These are phyloP conservation scores for Candida lessepsii DNA, from an alignment of 805 yeast species.

Conservation along the genomic window DNA sequence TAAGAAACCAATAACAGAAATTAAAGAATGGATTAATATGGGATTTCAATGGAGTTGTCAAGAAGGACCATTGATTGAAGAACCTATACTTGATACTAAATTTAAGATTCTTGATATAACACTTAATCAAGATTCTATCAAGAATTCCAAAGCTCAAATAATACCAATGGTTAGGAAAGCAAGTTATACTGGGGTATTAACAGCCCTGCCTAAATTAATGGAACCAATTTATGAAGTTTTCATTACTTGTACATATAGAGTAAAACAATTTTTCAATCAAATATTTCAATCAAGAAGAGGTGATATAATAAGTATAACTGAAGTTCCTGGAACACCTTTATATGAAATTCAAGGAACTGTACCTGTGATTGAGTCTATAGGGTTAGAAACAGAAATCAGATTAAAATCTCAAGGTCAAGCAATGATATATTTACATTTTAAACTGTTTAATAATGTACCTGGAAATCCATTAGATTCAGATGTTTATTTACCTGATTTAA, in stretches of 20 bases:
- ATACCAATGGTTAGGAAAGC: conserved; percentile 84
- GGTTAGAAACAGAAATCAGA: conserved; percentile 83
- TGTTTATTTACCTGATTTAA: conserved; percentile 62
- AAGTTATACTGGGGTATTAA: conserved; percentile 73
- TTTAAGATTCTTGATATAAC: conserved; percentile 67
- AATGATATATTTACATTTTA: conserved; percentile 61
- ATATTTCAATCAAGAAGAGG: conserved; percentile 72
- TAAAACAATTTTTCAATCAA: conserved; percentile 48
- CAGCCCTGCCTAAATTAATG: conserved; percentile 73
- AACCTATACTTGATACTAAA: conserved; percentile 65
- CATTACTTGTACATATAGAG: conserved; percentile 50
- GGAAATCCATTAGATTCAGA: conserved; percentile 86
- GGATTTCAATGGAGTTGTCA: conserved; percentile 83
- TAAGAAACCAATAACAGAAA: conserved; percentile 39
- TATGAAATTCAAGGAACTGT: conserved; percentile 59
- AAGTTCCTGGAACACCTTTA: conserved; percentile 74
- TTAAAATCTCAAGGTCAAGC: conserved; percentile 78
- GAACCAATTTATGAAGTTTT: conserved; percentile 76
- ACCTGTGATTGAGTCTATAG: conserved; percentile 89
- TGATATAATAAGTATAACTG: conserved; percentile 33
- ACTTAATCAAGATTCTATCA: conserved; percentile 47
- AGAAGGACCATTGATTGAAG: conserved; percentile 94
- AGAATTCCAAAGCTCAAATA: conserved; percentile 61
- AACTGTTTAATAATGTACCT: conserved; percentile 76
- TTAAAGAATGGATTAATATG: conserved; percentile 57